Conservation (phyloP, 768 basidiomycete species). For the Vararia minispora region DNA sequence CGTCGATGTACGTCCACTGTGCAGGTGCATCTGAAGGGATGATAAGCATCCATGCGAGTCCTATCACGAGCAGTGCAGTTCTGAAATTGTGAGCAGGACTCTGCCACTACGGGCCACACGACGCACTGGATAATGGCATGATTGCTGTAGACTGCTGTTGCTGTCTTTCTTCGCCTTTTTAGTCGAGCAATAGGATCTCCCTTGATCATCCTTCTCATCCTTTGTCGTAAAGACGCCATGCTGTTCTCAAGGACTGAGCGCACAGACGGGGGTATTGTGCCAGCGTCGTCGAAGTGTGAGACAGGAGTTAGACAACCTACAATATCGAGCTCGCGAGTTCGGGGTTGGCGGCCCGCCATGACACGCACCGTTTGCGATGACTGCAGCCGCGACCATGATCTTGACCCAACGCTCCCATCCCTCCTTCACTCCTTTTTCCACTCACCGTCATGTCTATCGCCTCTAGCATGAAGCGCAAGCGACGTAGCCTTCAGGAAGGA, state of each 20-base stretch:
- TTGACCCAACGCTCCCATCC: background rate
- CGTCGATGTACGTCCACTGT: slow-evolving; percentile 74
- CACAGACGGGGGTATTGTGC: no score
- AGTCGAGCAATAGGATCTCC: slow-evolving; percentile 5
- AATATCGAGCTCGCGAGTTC: no score
- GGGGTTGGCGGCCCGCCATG: no score
- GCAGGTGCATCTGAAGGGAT: slow-evolving; percentile 61
- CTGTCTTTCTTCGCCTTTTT: slow-evolving; percentile 7
- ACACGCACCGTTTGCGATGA: no score
- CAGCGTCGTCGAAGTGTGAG: no score
- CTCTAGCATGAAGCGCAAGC: slow-evolving; percentile 53
- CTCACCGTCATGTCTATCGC: slow-evolving; percentile 33
- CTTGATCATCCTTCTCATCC: no score
- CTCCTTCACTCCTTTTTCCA: slow-evolving; percentile 7
- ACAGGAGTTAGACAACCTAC: no score
- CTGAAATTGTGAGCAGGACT: slow-evolving; percentile 23
- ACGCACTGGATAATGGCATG: slow-evolving; percentile 9
- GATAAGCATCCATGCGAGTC: slow-evolving; percentile 76
- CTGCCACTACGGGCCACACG: background rate
- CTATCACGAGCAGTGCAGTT: slow-evolving; percentile 43
- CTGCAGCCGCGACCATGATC: no score
- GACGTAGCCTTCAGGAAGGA: slow-evolving; percentile 41
- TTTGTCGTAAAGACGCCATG: no score
- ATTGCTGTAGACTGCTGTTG: slow-evolving; percentile 3
- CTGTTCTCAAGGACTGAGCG: no score